Evolutionary conservation across 2,329 filamentous ascomycete species (phyloP).

Genomic region (Fusarium sp.): DNA sequence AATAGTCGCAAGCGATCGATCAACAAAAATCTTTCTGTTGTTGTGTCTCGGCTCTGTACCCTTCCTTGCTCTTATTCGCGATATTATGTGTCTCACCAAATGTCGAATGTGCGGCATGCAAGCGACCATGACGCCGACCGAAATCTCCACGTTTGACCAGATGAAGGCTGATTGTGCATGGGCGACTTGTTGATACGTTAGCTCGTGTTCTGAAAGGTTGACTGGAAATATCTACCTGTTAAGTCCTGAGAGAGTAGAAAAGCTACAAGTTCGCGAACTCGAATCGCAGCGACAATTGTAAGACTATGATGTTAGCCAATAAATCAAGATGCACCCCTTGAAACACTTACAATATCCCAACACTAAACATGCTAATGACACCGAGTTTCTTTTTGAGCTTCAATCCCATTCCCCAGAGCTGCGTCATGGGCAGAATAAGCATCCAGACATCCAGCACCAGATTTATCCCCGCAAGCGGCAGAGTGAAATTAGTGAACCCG

Average conservation of each 20-base stretch:
- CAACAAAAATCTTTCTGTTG: conserved; percentile 1
- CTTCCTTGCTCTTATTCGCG: background rate
- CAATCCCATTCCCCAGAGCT: conserved; percentile 12
- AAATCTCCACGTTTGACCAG: conserved; percentile 14
- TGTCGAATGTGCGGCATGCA: conserved; percentile 25
- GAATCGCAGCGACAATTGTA: conserved; percentile 8
- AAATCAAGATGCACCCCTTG: fast-evolving
- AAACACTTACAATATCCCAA: conserved; percentile 16
- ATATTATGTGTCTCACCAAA: background rate
- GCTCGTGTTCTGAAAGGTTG: fast-evolving
- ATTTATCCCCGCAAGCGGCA: conserved; percentile 2
- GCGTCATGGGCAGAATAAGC: conserved; percentile 13
- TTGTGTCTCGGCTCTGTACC: background rate
- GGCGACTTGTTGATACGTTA: background rate
- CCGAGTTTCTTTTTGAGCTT: conserved; percentile 18
- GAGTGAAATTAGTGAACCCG: background rate
- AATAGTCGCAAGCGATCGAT: conserved; percentile 16
- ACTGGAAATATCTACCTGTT: background rate
- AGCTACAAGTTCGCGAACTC: background rate
- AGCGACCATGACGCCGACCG: conserved; percentile 22
- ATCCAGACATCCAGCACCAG: conserved; percentile 20
- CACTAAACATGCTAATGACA: conserved; percentile 26
- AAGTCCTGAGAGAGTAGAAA: conserved; percentile 2
- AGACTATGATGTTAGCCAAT: background rate
- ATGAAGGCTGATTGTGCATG: conserved; percentile 14